Evolutionary conservation across 1,139 yeast genomes (phyloP).

Genomic region (Lodderomyces elongisporus): DNA sequence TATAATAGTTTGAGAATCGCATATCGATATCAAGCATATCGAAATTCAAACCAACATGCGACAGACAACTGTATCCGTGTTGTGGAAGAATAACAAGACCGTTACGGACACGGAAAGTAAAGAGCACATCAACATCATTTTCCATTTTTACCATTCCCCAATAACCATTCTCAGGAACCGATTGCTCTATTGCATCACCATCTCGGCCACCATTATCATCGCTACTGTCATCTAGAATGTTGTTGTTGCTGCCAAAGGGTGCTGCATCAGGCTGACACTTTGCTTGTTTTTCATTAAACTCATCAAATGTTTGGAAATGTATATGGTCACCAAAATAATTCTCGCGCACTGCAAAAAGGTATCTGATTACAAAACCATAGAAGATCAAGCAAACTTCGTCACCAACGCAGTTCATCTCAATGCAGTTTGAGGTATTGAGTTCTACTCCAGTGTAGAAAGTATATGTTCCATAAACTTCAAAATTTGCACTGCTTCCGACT

Average conservation of each 20-base stretch:
- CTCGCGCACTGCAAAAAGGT: slow-evolving; percentile 72
- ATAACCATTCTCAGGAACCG: no score
- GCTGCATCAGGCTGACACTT: slow-evolving; percentile 8
- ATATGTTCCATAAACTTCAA: slow-evolving; percentile 62
- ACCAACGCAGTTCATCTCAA: slow-evolving; percentile 62
- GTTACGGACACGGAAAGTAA: slow-evolving; percentile 62
- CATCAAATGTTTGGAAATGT: slow-evolving; percentile 85
- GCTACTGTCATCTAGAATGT: neutral
- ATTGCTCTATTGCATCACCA: slow-evolving; percentile 12
- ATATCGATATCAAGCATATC: slow-evolving; percentile 69
- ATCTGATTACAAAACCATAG: slow-evolving; percentile 75
- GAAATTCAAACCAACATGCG: slow-evolving; percentile 61
- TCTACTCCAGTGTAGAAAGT: slow-evolving; percentile 56
- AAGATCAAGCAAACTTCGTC: slow-evolving; percentile 63
- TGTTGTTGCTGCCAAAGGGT: slow-evolving; percentile 3
- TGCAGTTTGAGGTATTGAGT: slow-evolving; percentile 61
- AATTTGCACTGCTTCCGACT: slow-evolving; percentile 60
- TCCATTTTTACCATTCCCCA: slow-evolving; percentile 47
- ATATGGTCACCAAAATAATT: slow-evolving; percentile 85
- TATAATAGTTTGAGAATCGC: slow-evolving; percentile 84
- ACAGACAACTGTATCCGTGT: slow-evolving; percentile 59
- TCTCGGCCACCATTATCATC: slow-evolving; percentile 1
- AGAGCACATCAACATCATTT: slow-evolving; percentile 73
- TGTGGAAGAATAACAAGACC: slow-evolving; percentile 74
- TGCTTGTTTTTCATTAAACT: slow-evolving; percentile 54